Evolutionary conservation across 2,329 filamentous ascomycete genomes (phyloP).

Genomic region (Rhinocladiella similis): DNA sequence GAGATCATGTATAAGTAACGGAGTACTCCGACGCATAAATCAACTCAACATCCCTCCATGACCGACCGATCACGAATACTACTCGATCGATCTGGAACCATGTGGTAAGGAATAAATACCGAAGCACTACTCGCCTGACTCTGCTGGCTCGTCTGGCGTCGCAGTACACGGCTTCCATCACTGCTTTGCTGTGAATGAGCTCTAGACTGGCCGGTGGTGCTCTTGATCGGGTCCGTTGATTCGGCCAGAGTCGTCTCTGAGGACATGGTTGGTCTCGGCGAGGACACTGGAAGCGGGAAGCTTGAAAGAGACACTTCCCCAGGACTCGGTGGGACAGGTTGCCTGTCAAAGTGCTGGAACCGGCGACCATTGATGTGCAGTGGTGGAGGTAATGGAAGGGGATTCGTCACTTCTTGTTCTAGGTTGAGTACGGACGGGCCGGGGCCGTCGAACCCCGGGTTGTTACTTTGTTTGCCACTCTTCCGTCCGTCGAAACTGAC

Average conservation of each 20-base stretch:
- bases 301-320: constrained; percentile 24
- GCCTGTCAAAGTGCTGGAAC: constrained; percentile 7
- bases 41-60: constrained; percentile 11
- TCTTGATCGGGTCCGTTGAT: not conserved
- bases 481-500: not conserved
- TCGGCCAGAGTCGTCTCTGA: not conserved
- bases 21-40: no score
- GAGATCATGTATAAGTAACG: not conserved
- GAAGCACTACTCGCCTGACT: constrained; percentile 22
- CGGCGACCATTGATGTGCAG: constrained; percentile 9
- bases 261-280: constrained; percentile 10
- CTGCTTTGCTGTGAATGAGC: constrained; percentile 9
- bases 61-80: constrained; percentile 23
- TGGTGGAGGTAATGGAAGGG: constrained; percentile 12
- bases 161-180: constrained; percentile 8
- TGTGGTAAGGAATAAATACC: constrained; percentile 25
- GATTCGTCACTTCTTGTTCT: constrained; percentile 1
- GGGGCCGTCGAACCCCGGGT: constrained; percentile 14
- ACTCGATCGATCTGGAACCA: constrained; percentile 28
- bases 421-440: constrained; percentile 19
- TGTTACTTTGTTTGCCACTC: constrained; percentile 6
- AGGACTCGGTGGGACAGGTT: constrained; percentile 19
- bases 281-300: constrained; percentile 23
- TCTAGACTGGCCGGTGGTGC: not conserved
- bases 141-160: constrained; percentile 14